These are phyloP conservation scores for Marchantia polymorpha DNA, from an alignment of 225 moss, liverwort and hornwort genomes.

Conservation along the genomic window DNA sequence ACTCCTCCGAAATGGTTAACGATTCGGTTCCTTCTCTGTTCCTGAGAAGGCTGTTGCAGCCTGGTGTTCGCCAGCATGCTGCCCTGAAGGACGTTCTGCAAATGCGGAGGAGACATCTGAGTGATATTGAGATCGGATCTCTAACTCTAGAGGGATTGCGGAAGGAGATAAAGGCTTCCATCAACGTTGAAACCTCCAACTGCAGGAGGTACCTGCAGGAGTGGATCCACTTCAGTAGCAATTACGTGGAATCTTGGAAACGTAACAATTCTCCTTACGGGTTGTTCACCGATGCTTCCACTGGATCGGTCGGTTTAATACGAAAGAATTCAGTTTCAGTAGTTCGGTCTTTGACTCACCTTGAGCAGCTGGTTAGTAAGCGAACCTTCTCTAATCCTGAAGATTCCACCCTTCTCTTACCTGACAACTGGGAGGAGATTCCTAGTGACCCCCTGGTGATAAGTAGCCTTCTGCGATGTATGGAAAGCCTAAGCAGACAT, in stretches of 20 bases:
- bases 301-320: slow-evolving; percentile 71
- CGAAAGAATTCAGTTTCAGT: slow-evolving; percentile 76
- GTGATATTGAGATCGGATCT: slow-evolving; percentile 72
- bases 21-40: slow-evolving; percentile 67
- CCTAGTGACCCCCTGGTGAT: slow-evolving; percentile 56
- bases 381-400: background rate
- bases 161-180: slow-evolving; percentile 62
- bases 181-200: slow-evolving; percentile 58
- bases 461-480: slow-evolving; percentile 55
- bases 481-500: slow-evolving; percentile 55
- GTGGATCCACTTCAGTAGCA: slow-evolving; percentile 74
- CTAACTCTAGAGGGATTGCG: slow-evolving; percentile 81
- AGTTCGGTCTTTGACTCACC: slow-evolving; percentile 64
- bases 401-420: slow-evolving; percentile 29
- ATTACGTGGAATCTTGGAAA: slow-evolving; percentile 66
- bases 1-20: slow-evolving; percentile 31
- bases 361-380: slow-evolving; percentile 61
- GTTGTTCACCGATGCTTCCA: slow-evolving; percentile 56
- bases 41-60: slow-evolving; percentile 81
- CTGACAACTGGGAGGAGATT: slow-evolving; percentile 66
- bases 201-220: slow-evolving; percentile 53
- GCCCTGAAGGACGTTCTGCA: slow-evolving; percentile 73
- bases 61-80: slow-evolving; percentile 71
- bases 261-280: slow-evolving; percentile 62
- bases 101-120: slow-evolving; percentile 55